phyloP scores from a whole-genome alignment of 2,329 filamentous ascomycete genomes.

The Aspergillus puulaauensis region DNA sequence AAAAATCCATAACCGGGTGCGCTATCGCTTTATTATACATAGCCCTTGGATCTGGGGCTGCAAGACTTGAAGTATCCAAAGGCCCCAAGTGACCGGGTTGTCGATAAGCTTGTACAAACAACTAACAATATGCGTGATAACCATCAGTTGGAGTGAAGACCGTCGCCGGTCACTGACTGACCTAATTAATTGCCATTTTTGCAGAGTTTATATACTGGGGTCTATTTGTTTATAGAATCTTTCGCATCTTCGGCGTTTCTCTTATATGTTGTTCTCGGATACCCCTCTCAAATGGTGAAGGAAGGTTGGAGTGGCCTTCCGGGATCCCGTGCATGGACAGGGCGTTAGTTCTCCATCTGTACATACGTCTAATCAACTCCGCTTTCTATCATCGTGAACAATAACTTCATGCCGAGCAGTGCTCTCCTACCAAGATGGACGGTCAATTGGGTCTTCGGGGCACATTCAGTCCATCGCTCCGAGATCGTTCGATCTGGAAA shows the following conservation, averaged over 20 bases:
- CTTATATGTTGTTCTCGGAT: constrained; percentile 3
- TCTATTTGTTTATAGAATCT: constrained; percentile 6
- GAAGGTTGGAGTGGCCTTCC: background rate
- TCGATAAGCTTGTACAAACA: background rate
- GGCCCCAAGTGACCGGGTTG: background rate
- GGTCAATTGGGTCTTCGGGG: constrained; percentile 1
- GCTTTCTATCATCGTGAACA: constrained; percentile 3
- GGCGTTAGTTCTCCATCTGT: background rate
- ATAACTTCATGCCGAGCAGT: background rate
- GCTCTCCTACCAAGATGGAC: constrained; percentile 1
- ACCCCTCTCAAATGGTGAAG: constrained; percentile 8
- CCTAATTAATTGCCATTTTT: background rate
- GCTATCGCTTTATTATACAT: background rate
- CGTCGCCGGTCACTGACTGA: background rate
- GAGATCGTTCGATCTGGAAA: constrained; percentile 38
- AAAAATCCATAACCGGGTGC: constrained; percentile 4
- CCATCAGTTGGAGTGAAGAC: background rate
- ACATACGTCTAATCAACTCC: constrained; percentile 15
- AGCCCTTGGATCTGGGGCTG: too few species aligned
- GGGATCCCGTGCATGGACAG: background rate
- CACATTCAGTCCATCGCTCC: constrained; percentile 43
- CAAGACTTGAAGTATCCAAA: background rate
- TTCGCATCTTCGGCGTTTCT: background rate
- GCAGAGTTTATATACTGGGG: background rate
- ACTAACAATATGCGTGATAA: background rate